phyloP scores from a whole-genome alignment of 129 eudicot species.

The Centella asiatica region DNA sequence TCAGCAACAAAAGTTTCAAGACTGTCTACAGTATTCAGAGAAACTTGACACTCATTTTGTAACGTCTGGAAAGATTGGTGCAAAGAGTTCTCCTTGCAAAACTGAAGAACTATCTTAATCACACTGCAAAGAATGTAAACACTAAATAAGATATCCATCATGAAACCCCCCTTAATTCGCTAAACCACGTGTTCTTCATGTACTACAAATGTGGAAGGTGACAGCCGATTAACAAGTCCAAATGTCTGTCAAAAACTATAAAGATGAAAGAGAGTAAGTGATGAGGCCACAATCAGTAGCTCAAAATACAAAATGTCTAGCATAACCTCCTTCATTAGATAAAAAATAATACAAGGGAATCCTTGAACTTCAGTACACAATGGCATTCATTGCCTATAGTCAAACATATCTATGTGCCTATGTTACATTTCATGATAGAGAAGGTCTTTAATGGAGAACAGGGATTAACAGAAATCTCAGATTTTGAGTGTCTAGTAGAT shows the following conservation, averaged over 20 bases:
- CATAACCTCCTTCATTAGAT: too few species aligned
- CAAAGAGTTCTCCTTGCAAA: constrained; percentile 96
- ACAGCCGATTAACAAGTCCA: too few species aligned
- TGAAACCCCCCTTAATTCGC: neutral
- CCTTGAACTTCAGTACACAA: too few species aligned
- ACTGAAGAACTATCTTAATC: constrained; percentile 92
- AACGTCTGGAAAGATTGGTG: constrained; percentile 89
- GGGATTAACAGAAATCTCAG: too few species aligned
- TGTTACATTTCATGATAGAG: too few species aligned
- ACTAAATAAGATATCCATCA: neutral
- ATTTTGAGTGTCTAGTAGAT: too few species aligned
- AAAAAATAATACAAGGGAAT: neutral
- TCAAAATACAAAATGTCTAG: neutral
- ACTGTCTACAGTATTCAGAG: constrained; percentile 95
- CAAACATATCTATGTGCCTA: too few species aligned
- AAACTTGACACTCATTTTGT: constrained; percentile 95
- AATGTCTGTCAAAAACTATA: neutral
- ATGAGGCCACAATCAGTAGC: neutral
- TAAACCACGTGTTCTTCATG: too few species aligned
- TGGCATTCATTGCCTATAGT: too few species aligned
- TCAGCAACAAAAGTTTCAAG: constrained; percentile 96
- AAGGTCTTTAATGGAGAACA: too few species aligned
- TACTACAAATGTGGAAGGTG: too few species aligned
- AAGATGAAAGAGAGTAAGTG: too few species aligned
- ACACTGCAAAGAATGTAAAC: constrained; percentile 51